Percentiles rank a stretch among this genome's conserved stretches.
Conservation (phyloP, 2,329 filamentous ascomycete genomes). For the Epichloe sibirici region DNA sequence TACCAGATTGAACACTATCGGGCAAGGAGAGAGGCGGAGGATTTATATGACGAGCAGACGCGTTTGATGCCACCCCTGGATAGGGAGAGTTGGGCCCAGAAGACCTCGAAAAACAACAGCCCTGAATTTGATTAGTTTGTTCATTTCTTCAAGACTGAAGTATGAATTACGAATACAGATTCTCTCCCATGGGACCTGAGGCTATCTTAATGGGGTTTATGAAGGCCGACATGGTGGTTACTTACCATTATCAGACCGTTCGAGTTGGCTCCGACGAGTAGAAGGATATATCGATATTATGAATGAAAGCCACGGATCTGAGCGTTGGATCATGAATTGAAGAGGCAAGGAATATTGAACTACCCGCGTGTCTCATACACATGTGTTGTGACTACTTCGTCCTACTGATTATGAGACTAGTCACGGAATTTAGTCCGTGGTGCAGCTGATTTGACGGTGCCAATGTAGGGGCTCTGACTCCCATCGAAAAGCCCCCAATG, state of each 20-base stretch:
- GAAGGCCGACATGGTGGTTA: not conserved
- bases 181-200: not conserved
- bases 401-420: too few species aligned
- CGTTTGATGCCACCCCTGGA: slow-evolving; percentile 34
- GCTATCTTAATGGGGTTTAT: not conserved
- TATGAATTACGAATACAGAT: not conserved
- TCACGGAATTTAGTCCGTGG: too few species aligned
- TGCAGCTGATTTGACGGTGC: too few species aligned
- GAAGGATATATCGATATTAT: too few species aligned
- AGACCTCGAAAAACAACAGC: slow-evolving; percentile 45
- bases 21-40: slow-evolving; percentile 22
- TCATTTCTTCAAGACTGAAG: not conserved
- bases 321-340: too few species aligned
- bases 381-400: too few species aligned
- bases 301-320: too few species aligned
- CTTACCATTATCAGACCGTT: not conserved
- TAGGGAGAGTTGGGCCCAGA: slow-evolving; percentile 42
- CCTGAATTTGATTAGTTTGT: slow-evolving; percentile 24
- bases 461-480: not conserved
- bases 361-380: too few species aligned
- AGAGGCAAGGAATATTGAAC: too few species aligned
- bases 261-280: not conserved
- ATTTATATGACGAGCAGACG: slow-evolving; percentile 43
- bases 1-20: slow-evolving; percentile 15
- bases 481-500: not conserved